Percentiles rank a stretch among this genome's conserved stretches.
Conservation (phyloP, 352 stramenopile genomes). For the Aphanomyces cochlioides region DNA sequence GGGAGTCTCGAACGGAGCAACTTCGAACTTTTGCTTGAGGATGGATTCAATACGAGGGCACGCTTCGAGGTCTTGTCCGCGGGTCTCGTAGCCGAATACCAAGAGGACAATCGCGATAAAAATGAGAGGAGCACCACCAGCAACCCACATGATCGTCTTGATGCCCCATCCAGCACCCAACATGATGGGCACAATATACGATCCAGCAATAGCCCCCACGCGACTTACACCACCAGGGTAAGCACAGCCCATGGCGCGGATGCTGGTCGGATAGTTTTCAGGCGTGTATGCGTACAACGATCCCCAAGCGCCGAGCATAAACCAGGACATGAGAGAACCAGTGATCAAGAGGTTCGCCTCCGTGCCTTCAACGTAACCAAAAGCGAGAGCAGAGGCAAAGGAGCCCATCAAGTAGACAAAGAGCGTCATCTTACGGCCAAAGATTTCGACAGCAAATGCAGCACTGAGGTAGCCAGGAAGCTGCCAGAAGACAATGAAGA, state of each 20-base stretch:
- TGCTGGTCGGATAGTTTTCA: constrained; percentile 69
- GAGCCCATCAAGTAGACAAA: constrained; percentile 48
- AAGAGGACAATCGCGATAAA: constrained; percentile 50
- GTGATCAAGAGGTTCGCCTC: constrained; percentile 45
- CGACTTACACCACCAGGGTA: constrained; percentile 63
- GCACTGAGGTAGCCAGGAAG: constrained; percentile 58
- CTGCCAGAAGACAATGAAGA: constrained; percentile 63
- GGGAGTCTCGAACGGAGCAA: neutral
- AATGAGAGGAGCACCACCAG: constrained; percentile 51
- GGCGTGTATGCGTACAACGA: constrained; percentile 70
- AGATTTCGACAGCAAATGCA: constrained; percentile 47
- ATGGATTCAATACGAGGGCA: constrained; percentile 3
- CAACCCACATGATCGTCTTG: constrained; percentile 67
- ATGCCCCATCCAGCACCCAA: constrained; percentile 47
- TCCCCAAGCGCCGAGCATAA: constrained; percentile 62
- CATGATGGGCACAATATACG: constrained; percentile 63
- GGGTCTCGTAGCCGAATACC: constrained; percentile 64
- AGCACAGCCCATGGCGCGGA: constrained; percentile 61
- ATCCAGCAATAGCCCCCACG: constrained; percentile 60
- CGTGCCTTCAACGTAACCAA: constrained; percentile 55
- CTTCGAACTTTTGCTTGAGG: neutral
- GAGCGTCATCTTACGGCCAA: constrained; percentile 54
- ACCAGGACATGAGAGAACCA: constrained; percentile 57
- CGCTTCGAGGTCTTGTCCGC: constrained; percentile 59
- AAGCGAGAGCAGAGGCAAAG: constrained; percentile 49